Evolutionary conservation across 371 early-diverging fungal genomes (phyloP), one percentile per base, ranked within the genome.

Genomic region (Cokeromyces recurvatus): DNA sequence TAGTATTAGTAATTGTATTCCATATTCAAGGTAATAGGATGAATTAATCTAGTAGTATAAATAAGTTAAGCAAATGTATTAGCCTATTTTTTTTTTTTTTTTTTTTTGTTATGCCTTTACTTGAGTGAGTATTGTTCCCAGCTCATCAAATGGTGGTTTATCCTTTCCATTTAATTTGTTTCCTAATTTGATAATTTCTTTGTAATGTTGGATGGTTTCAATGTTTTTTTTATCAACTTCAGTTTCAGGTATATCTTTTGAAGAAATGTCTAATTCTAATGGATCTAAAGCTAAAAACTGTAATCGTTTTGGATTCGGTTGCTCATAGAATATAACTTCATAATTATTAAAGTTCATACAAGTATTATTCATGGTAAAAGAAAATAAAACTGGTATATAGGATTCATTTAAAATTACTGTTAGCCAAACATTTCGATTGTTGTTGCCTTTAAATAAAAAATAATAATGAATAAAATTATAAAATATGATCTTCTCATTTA

Each of bases 261-360:
- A 56, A n/a, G 83, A 77, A 14, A 85, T 79, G 52, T 91, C 89
- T 2, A 91, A 60, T 15, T 79, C 74, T 7, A 91, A 59, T 2
- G 89, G 85, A 32, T 85, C 74, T 1, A 87, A 61, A 12, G 87
- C 84, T 16, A 85, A 65, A 54, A 84, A 89, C 50, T 88, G 90
- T 16, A 85, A 66, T 29, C 74, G 61, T 21, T 72, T 64, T 8
- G 82, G 78, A 46, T 85, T 80, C 0, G 86, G 84, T 23, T 77
- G 82, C 22, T 77, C 67, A 54, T 80, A 86, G 57, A 82, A 79
- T 20, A 86, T 76, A 12, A 85, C 49, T 50, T 74, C 59, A 27
- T 55, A 68, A 5, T 43, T 25, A 8, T 45, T 17, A 16, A 52
- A 23, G 12, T 27, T 19, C 3, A 39, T 20, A 3, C 35, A 34